A percentile compares a stretch with the other conserved stretches of the same genome.
Evolutionary conservation across 768 basidiomycete species (phyloP).

Genomic region (Suillus brevipes): DNA sequence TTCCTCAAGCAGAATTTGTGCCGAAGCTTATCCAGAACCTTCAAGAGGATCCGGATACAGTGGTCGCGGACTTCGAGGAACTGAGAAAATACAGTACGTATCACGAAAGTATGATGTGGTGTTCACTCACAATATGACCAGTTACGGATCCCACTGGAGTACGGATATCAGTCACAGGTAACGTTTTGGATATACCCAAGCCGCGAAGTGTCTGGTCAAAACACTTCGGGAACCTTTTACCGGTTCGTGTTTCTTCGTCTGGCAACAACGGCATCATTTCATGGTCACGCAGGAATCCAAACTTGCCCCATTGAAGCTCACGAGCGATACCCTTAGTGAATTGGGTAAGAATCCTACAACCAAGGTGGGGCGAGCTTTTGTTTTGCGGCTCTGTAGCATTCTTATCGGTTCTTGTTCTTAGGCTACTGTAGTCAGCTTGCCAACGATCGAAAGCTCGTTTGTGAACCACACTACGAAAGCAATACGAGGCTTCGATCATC

Average conservation of each 20-base stretch:
- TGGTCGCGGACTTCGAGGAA: constrained; percentile 73
- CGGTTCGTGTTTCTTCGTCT: constrained; percentile 42
- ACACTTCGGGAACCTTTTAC: constrained; percentile 61
- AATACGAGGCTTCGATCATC: constrained; percentile 76
- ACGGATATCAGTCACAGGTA: constrained; percentile 89
- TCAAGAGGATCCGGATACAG: constrained; percentile 68
- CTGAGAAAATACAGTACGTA: constrained; percentile 67
- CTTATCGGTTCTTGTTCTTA: constrained; percentile 27
- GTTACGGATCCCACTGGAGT: constrained; percentile 82
- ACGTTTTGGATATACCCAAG: constrained; percentile 65
- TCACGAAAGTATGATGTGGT: not conserved
- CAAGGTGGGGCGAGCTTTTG: constrained; percentile 48
- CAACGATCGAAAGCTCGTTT: constrained; percentile 93
- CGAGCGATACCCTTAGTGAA: constrained; percentile 67
- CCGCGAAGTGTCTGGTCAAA: constrained; percentile 77
- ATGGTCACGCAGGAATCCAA: constrained; percentile 41
- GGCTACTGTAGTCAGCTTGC: constrained; percentile 85
- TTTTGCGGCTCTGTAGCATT: constrained; percentile 8
- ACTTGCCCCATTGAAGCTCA: constrained; percentile 66
- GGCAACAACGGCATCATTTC: constrained; percentile 8
- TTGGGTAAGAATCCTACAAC: constrained; percentile 72
- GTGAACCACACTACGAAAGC: constrained; percentile 76
- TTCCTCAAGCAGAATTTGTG: constrained; percentile 76
- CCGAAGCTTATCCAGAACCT: constrained; percentile 72
- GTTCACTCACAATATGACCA: constrained; percentile 31